These are phyloP conservation scores for Suillus lakei DNA, from an alignment of 768 basidiomycete genomes.

Conservation along the genomic window DNA sequence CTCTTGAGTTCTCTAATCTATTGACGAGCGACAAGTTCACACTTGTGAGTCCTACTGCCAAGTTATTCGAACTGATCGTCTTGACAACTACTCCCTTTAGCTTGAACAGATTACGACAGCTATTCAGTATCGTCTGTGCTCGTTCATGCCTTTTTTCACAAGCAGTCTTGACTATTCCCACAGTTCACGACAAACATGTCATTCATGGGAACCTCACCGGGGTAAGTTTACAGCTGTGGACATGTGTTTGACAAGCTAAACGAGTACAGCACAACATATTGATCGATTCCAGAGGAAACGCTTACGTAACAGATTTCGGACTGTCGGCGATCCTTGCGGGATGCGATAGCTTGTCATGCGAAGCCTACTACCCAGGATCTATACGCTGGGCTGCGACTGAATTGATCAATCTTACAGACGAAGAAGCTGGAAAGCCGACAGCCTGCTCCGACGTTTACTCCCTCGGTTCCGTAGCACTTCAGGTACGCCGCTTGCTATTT, in stretches of 20 bases:
- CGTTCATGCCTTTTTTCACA: not conserved
- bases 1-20: constrained; percentile 2
- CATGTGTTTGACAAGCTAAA: not conserved
- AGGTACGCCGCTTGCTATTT: constrained; percentile 2
- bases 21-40: constrained; percentile 12
- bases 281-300: not conserved
- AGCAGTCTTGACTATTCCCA: not conserved
- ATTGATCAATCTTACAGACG: not conserved
- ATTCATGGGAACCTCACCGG: constrained; percentile 14
- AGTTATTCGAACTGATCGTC: not conserved
- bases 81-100: not conserved
- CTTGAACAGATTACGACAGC: constrained; percentile 7
- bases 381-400: constrained; percentile 17
- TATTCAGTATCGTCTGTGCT: constrained; percentile 13
- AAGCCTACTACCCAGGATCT: constrained; percentile 2
- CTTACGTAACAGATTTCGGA: constrained; percentile 11
- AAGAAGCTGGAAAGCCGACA: constrained; percentile 2
- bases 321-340: constrained; percentile 10
- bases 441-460: constrained; percentile 12
- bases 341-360: not conserved
- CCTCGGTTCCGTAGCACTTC: constrained; percentile 9
- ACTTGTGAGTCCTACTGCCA: constrained; percentile 17
- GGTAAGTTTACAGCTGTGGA: not conserved
- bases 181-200: constrained; percentile 12
- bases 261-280: constrained; percentile 13